Base-by-base conservation (phyloP, 176 grass and related monocot genomes). In the Aegilops bicornis region DNA sequence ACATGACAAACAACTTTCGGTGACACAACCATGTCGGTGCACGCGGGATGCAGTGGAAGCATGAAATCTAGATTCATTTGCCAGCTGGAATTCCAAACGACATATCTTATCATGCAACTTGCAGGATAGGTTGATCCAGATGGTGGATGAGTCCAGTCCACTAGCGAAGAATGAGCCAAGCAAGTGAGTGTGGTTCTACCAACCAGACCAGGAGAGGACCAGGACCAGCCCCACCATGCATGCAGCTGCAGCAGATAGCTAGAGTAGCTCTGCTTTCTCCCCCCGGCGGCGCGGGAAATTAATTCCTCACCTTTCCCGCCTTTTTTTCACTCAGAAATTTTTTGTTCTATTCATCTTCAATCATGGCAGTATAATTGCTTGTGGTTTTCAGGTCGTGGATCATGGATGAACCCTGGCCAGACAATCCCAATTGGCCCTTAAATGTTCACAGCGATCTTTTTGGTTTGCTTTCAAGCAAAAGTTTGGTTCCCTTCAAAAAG, bases 81-180 rank as follows among this genome's bases (percentile, higher is more conserved):
- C 58, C 60, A 59, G 29, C 27, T 30, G 36, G 22, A 50, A 78
- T 77, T 71, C 79, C 27, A 29, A 42, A 54, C n/a, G 5, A 19
- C 73, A 72, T 63, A 82, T 71, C 47, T 58, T 42, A 83, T 3
- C 64, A 83, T 56, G 65, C 66, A 87, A 79, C 54, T 87, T 90
- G 74, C 14, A 43, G 56, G 25, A 66, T 8, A 43, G 40, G 19
- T 15, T 19, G 62, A 81, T 80, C 39, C 9, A 27, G 56, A 50
- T 75, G 14, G 50, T 42, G 35, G 70, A 61, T 40, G 81, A 56
- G 72, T 33, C 84, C 42, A 43, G 42, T 43, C 43, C 84, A 70
- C 32, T 43, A 70, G 54, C 4, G 11, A 86, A 63, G 80, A 62
- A 29, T 5, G 48, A 84, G 74, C 31, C 20, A 78, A 77, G 61